Base-by-base conservation (phyloP, 2,329 filamentous ascomycete genomes). In the Fusarium sp. region DNA sequence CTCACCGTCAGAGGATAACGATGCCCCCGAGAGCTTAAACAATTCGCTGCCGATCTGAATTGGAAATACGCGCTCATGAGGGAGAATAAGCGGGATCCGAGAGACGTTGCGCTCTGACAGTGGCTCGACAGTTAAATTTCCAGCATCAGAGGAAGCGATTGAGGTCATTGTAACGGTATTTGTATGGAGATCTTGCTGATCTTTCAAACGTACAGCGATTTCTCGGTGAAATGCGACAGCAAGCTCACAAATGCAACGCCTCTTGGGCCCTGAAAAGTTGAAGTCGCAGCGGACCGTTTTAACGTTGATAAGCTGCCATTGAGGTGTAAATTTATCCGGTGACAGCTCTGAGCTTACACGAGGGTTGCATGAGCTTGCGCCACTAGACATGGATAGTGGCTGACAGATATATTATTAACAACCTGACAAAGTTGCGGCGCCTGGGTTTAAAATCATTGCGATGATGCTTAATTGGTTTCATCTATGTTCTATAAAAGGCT, bases 1-100 rank as follows among this genome's bases (percentile, higher is more conserved):
- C 89, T 79, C 79, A 93, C 91, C 90, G 83, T 94, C 92, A 44
- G 91, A 94, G 21, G 91, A 93, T 53, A 94, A 85, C 5, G 92
- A 93, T 25, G 92, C 92, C 33, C 92, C 92, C 4, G 92, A 94
- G 58, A 94, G 86, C 80, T 93, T 91, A 78, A 94, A 94, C 58
- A 94, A 83, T 81, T 92, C 89, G 21, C 89, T 89, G 23, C 92
- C 92, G 75, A 94, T 92, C 82, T 94, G 92, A 68, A 94, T 91
- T 5, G 92, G 91, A 71, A 94, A 94, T 23, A 94, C 91, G 76
- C 91, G 91, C 79, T 92, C 90, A 73, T 92, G 90, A 6, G 92
- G 92, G 23, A 94, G 85, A 59, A 91, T 86, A 50, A 83, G 83
- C 32, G 88, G 88, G 53, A 90, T 90, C 74, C 84, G 84, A 72